Conservation (phyloP, 164 flowering plant species). For the Magnolia kwangsiensis region DNA sequence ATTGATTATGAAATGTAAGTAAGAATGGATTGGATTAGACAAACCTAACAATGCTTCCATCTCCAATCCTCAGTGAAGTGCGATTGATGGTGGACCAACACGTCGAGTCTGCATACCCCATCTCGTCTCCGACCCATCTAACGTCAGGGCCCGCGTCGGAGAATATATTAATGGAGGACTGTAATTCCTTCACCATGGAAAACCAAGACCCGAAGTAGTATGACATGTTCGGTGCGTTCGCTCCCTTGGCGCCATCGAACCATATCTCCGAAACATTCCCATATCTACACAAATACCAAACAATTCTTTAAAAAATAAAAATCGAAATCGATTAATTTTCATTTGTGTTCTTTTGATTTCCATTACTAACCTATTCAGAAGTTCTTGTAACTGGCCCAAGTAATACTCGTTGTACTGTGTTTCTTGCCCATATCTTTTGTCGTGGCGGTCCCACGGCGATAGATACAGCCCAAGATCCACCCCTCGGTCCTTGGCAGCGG, state of each 20-base stretch:
- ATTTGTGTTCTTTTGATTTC: too few species aligned
- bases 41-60: conserved; percentile 52
- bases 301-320: background rate
- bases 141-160: conserved; percentile 92
- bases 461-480: conserved; percentile 76
- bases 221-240: conserved; percentile 70
- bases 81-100: conserved; percentile 86
- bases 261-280: conserved; percentile 81
- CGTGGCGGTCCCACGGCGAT: conserved; percentile 98
- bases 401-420: conserved; percentile 70
- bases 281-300: conserved; percentile 40
- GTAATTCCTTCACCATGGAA: conserved; percentile 79
- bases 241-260: conserved; percentile 95
- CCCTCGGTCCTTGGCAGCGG: conserved; percentile 49
- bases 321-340: background rate
- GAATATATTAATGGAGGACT: conserved; percentile 78
- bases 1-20: too few species aligned
- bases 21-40: conserved; percentile 5
- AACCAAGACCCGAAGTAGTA: conserved; percentile 86
- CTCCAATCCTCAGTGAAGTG: conserved; percentile 62
- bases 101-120: conserved; percentile 68
- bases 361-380: conserved; percentile 46
- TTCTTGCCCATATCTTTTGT: conserved; percentile 60
- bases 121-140: conserved; percentile 87
- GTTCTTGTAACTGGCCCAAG: conserved; percentile 84